Conservation (phyloP, 768 basidiomycete genomes). For the Lactifluus subvellereus region DNA sequence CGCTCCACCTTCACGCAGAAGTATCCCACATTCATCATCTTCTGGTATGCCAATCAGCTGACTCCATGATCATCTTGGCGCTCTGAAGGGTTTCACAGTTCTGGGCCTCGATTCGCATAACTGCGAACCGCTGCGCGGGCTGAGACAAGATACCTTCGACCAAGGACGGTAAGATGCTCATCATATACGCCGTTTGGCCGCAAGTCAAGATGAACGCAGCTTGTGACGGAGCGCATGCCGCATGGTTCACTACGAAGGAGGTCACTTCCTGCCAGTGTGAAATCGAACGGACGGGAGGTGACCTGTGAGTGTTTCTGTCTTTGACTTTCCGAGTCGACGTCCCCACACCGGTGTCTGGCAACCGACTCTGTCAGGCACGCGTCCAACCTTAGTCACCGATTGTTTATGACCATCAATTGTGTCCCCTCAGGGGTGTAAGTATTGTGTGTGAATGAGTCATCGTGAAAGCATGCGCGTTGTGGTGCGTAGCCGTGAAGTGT, state of each 20-base stretch:
- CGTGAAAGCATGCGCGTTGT: no score
- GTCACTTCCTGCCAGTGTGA: neutral
- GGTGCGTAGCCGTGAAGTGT: no score
- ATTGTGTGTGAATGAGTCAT: no score
- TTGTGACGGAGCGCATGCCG: neutral
- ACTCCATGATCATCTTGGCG: neutral
- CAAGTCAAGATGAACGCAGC: slow-evolving; percentile 8
- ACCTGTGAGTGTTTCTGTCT: slow-evolving; percentile 1
- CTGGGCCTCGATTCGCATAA: slow-evolving; percentile 5
- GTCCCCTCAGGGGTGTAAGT: no score
- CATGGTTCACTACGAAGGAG: neutral
- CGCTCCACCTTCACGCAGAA: no score
- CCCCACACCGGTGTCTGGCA: no score
- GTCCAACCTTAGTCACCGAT: no score
- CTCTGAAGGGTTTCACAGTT: slow-evolving; percentile 4
- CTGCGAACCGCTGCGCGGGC: slow-evolving; percentile 10
- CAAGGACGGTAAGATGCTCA: slow-evolving; percentile 7
- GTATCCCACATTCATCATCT: no score
- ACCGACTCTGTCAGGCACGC: no score
- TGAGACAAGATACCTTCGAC: slow-evolving; percentile 5
- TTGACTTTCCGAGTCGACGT: neutral
- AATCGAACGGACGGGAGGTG: neutral
- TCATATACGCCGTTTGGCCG: neutral
- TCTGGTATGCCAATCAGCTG: no score
- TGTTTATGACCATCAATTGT: no score